phyloP scores from a whole-genome alignment of 2,329 filamentous ascomycete species.

The Penicillium sp. region DNA sequence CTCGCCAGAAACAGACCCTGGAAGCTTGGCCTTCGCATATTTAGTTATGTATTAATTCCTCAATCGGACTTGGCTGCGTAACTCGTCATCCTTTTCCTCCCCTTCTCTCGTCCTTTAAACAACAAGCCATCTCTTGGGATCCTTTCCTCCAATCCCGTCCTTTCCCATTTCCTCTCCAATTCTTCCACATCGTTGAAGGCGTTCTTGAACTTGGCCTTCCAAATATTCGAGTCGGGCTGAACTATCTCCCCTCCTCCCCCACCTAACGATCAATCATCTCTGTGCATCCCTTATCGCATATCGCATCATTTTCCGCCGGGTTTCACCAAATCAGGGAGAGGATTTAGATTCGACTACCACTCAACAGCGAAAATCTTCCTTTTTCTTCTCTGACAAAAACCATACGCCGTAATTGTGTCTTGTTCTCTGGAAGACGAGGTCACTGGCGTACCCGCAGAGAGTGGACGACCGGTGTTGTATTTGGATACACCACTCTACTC shows the following conservation, averaged over 20 bases:
- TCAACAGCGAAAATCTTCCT: no score
- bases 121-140: not conserved
- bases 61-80: slow-evolving; percentile 9
- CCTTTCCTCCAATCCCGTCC: slow-evolving; percentile 10
- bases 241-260: not conserved
- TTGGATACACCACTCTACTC: not conserved
- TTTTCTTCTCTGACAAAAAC: not conserved
- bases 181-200: not conserved
- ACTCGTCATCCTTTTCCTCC: slow-evolving; percentile 7
- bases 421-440: not conserved
- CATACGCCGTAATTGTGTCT: not conserved
- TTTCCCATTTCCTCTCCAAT: not conserved
- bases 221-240: not conserved
- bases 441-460: not conserved
- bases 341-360: not conserved
- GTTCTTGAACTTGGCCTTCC: not conserved
- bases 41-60: slow-evolving; percentile 27
- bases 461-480: slow-evolving; percentile 1
- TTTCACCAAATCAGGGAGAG: not conserved
- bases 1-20: slow-evolving; percentile 29
- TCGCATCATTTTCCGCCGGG: not conserved
- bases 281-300: not conserved
- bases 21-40: slow-evolving; percentile 32
- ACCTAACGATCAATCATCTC: not conserved
- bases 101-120: not conserved